phyloP scores from a whole-genome alignment of 768 basidiomycete species.

The Leccinum rimulosum region DNA sequence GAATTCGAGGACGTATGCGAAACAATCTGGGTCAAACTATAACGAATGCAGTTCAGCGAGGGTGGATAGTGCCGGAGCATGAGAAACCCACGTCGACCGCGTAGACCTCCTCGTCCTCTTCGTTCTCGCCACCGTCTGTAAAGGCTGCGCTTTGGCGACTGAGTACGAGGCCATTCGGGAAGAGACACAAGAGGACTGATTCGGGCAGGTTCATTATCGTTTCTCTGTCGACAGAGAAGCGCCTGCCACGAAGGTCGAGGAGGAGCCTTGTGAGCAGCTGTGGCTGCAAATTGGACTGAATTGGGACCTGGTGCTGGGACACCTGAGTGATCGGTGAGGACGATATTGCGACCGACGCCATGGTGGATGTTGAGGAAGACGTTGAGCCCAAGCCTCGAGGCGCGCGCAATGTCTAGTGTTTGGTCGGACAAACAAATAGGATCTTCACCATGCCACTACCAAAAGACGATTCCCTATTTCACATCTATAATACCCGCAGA shows the following conservation, averaged over 20 bases:
- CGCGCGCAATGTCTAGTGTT: conserved; percentile 25
- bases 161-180: conserved; percentile 94
- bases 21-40: conserved; percentile 97
- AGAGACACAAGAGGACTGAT: conserved; percentile 92
- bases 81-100: conserved; percentile 80
- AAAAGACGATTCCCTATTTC: conserved; percentile 11
- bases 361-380: conserved; percentile 23
- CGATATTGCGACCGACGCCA: conserved; percentile 41
- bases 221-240: conserved; percentile 95
- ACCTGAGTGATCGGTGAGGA: conserved; percentile 59
- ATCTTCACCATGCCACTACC: neutral
- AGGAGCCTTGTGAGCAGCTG: conserved; percentile 86
- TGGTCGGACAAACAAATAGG: conserved; percentile 29
- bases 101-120: conserved; percentile 89
- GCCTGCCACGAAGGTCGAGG: conserved; percentile 86
- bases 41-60: conserved; percentile 2
- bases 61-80: conserved; percentile 4
- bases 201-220: conserved; percentile 98
- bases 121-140: conserved; percentile 69
- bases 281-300: conserved; percentile 74
- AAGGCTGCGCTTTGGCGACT: conserved; percentile 80
- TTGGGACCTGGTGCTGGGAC: conserved; percentile 50
- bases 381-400: conserved; percentile 30
- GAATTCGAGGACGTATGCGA: conserved; percentile 90
- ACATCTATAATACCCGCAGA: conserved; percentile 16